Base-by-base conservation (phyloP, 768 basidiomycete genomes). In the Mrakia frigida region DNA sequence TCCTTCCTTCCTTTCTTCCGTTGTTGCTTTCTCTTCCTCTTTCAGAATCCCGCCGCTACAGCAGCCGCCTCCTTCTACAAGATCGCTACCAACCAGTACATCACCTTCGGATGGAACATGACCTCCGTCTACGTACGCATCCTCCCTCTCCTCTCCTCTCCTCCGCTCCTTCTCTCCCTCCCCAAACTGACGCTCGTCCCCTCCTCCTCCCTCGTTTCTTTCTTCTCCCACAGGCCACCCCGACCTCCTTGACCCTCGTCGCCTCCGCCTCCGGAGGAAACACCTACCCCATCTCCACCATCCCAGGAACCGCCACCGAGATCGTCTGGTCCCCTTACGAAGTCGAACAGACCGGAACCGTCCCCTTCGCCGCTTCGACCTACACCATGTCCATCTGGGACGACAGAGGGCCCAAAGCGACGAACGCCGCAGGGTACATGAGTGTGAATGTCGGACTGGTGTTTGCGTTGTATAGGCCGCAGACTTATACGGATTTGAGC, bases 91-190 rank as follows among this genome's bases (percentile, higher is more conserved):
- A 86, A 85, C 70, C 87, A 92, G 79, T 84, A 86, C 77, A 88
- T 97, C 81, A 96, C 93, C 31, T 92, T 97, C 82, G 94, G 87
- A 16, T 97, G 94, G 95, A 93, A 93, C 84, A 87, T 93, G 80
- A 92, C 92, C 23, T 86, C 86, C 75, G 85, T 98, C 59, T 84
- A 90, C 60, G 81, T 82, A 79, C 81, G 81, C n/a, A n/a, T 81
- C 50, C 23, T 50, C 5, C 21, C 50, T 35, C 2, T 65, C 52
- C 31, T 63, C 52, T 35, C 23, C 50, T 33, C 23, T 52, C 56
- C 14, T 21, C 37, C 74, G 23, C 14, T 14, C 28, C 1, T 37
- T 9, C 68, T 68, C 41, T 70, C 10, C 23, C 33, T 46, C 50
- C n/a, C 43, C 63, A 6, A 28, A 37, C 70, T 61, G 21, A 73